Base-by-base conservation (phyloP, 1,139 yeast genomes). In the Protomyces inundatus region DNA sequence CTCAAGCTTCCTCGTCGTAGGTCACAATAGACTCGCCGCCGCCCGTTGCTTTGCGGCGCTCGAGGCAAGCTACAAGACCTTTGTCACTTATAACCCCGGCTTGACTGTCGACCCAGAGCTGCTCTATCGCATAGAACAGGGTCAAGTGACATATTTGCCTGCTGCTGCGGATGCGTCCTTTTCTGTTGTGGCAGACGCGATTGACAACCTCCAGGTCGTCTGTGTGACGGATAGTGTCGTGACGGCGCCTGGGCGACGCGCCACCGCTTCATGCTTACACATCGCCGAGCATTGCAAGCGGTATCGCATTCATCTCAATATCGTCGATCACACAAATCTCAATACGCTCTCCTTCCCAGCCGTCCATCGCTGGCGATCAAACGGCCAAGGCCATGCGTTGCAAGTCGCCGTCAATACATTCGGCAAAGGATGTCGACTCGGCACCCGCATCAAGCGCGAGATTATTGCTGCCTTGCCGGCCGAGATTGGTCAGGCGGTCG, bases 381-480 rank as follows among this genome's bases (percentile, higher is more conserved):
- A 55, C 14, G n/a, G 82, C 71, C 76, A 77, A 0, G 84, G 86
- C 64, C 95, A 95, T 1, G 85, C 83, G 67, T 84, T 91, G 75
- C 95, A 88, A 73, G 71, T 91, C 61, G 96, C 96, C 0, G 84
- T 91, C 4, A 85, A 95, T 6, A 91, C 98, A 0, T 82, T 85
- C 46, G 96, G 97, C 0, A 88, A 88, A 74, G 97, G 98, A 1
- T 91, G 97, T 75, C 84, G 90, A 66, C 77, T 91, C 64, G 96
- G 97, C 0, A 83, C 86, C 65, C 79, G 96, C 68, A 81, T 91
- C 71, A 86, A 85, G 70, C 77, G 98, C 67, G 96, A 89, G 69
- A 76, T 90, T 40, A 83, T 84, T 1, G 78, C 82, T 60, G 75
- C 81, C 5, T 77, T 91, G 52, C 97, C 98, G 0, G 68, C 78